Evolutionary conservation across 495 filamentous ascomycete genomes (phyloP), one percentile per base, ranked within the genome.

Genomic region (Massariosphaeria phaeospora): DNA sequence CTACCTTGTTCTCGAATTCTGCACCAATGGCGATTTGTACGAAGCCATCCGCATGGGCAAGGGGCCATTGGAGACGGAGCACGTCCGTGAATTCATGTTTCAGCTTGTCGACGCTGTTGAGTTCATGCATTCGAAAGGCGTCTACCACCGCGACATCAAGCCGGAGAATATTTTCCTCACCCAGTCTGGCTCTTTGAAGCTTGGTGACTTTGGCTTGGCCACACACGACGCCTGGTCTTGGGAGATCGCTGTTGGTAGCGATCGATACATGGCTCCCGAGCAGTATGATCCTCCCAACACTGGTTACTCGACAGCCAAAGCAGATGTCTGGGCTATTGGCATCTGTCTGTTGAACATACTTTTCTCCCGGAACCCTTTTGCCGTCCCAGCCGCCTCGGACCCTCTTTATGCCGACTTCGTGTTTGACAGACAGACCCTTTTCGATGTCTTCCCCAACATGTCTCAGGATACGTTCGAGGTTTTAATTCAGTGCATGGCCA

Each of bases 61-160:
- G 57, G 93, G 93, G 27, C 94, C 93, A 4, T 65, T 93, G 59
- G 87, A 96, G 73, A 98, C 93, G 27, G 88, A 96, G 63, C 90
- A 97, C 70, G 93, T 98, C 48, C 86, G 91, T 42, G 86, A 87
- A 31, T 94, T 96, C 77, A 97, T 98, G 94, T 75, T 96, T 40
- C 83, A 98, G 71, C 81, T 98, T 18, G 76, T 98, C 45, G 84
- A 85, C 66, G 89, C 94, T 35, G 84, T 98, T 47, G 84, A 89
- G 42, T 88, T 86, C 70, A 88, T 96, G 76, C 93, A 98, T 66
- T 73, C 78, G 57, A 89, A 90, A 66, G 89, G 88, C 55, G 77
- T 97, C 62, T 96, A 91, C 70, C 93, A 98, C 69, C 89, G 93
- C 52, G 93, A 98, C 70, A 96, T 98, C 80, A 98, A 98, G 75